phyloP scores from a whole-genome alignment of 1,284 basidiomycete species.

The Cryptococcus sp. region DNA sequence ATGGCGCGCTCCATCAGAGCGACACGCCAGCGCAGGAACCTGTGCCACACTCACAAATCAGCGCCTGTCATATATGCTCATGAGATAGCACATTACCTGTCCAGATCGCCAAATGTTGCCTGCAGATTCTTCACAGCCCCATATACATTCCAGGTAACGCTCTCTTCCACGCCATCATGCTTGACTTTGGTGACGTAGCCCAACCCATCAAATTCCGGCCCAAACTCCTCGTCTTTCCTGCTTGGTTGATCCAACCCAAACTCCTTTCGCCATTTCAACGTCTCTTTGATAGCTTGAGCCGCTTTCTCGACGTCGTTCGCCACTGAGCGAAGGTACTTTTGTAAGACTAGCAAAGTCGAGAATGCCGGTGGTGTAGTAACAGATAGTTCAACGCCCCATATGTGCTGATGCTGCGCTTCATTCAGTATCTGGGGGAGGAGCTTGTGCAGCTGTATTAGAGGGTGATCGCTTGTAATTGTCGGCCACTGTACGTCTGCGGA shows the following conservation, averaged over 20 bases:
- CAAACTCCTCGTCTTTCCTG: slow-evolving; percentile 14
- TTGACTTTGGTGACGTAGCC: slow-evolving; percentile 29
- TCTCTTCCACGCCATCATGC: slow-evolving; percentile 11
- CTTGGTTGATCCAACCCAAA: slow-evolving; percentile 21
- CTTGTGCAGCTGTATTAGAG: slow-evolving; percentile 19
- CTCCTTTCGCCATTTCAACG: slow-evolving; percentile 30
- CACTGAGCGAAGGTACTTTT: slow-evolving; percentile 32
- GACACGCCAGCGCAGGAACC: slow-evolving; percentile 35
- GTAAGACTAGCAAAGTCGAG: slow-evolving; percentile 25
- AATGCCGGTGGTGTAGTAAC: slow-evolving; percentile 12
- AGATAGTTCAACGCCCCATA: slow-evolving; percentile 32
- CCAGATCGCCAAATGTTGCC: slow-evolving; percentile 30
- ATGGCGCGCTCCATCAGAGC: slow-evolving; percentile 27
- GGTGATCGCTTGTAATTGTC: slow-evolving; percentile 17
- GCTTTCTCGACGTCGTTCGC: slow-evolving; percentile 21
- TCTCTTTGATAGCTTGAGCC: slow-evolving; percentile 16
- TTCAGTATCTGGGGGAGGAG: slow-evolving; percentile 20
- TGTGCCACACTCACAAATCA: neutral
- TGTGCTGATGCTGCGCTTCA: slow-evolving; percentile 19
- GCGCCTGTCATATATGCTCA: neutral
- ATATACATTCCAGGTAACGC: slow-evolving; percentile 36
- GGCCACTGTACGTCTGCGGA: slow-evolving; percentile 12
- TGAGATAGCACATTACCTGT: slow-evolving; percentile 13
- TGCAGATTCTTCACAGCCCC: slow-evolving; percentile 25
- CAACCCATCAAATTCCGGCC: slow-evolving; percentile 20